Conservation (phyloP, 1,284 basidiomycete genomes). For the Naganishia cerealis region DNA sequence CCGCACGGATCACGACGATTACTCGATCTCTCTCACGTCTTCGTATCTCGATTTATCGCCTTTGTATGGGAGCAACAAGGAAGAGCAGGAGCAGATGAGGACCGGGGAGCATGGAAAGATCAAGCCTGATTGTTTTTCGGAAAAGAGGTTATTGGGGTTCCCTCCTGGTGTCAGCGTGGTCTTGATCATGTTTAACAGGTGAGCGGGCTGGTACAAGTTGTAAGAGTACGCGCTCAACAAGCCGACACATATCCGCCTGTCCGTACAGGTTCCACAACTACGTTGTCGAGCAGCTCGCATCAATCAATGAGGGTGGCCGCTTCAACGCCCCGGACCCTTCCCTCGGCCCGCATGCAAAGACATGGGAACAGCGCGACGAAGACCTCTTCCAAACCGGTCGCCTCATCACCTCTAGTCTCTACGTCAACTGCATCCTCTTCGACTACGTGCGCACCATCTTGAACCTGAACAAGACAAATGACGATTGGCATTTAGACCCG, state of each 20-base stretch:
- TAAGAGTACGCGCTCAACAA: too few species aligned
- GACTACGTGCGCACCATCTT: not conserved
- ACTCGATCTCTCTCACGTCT: not conserved
- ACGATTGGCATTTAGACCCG: not conserved
- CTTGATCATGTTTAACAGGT: conserved; percentile 1
- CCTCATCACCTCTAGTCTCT: not conserved
- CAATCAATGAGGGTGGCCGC: not conserved
- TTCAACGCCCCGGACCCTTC: not conserved
- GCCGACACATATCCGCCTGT: not conserved
- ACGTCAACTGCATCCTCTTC: not conserved
- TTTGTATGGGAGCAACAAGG: not conserved
- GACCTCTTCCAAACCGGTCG: conserved; percentile 5
- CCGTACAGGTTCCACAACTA: not conserved
- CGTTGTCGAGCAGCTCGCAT: not conserved
- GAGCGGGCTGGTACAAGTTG: not conserved
- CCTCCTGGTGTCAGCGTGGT: not conserved
- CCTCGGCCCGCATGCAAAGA: not conserved
- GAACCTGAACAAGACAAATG: not conserved
- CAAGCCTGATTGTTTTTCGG: conserved; percentile 4
- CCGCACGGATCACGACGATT: not conserved
- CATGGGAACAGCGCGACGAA: conserved; percentile 1
- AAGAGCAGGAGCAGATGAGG: conserved; percentile 1
- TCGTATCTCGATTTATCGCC: conserved; percentile 2
- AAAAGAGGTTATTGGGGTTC: not conserved
- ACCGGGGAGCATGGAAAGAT: conserved; percentile 1